Percentiles rank a stretch among this genome's conserved stretches.
phyloP scores from a whole-genome alignment of 768 basidiomycete genomes.

The Termitomyces sp. region DNA sequence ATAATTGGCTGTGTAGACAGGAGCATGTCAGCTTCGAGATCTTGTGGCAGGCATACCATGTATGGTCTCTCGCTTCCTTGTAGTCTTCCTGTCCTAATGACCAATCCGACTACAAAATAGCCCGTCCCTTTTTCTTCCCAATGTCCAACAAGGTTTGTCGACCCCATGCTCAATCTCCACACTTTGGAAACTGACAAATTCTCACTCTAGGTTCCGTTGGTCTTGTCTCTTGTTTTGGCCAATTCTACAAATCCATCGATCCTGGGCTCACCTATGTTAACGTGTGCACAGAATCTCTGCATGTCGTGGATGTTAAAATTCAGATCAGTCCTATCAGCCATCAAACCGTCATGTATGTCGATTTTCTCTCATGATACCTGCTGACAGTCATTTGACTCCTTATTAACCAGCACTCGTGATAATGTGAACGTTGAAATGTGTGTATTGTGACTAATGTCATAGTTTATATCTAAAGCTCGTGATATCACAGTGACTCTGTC shows the following conservation, averaged over 20 bases:
- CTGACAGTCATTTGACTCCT: background rate
- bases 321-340: constrained; percentile 86
- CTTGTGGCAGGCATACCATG: constrained; percentile 13
- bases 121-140: no score
- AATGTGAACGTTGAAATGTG: constrained; percentile 95
- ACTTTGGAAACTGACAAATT: constrained; percentile 15
- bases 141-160: constrained; percentile 71
- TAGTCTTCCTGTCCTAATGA: constrained; percentile 7
- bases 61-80: constrained; percentile 16
- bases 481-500: constrained; percentile 70
- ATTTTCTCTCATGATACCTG: background rate
- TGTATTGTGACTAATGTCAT: constrained; percentile 17
- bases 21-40: constrained; percentile 14
- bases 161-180: background rate
- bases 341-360: constrained; percentile 70
- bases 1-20: no score
- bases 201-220: constrained; percentile 69
- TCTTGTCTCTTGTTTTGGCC: constrained; percentile 87
- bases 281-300: constrained; percentile 86
- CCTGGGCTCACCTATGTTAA: constrained; percentile 91
- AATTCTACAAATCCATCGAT: constrained; percentile 95
- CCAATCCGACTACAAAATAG: constrained; percentile 1
- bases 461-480: constrained; percentile 6
- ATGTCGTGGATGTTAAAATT: constrained; percentile 91
- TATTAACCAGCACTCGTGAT: constrained; percentile 63